Conservation (phyloP, 2,329 filamentous ascomycete species). For the Parasarocladium wereldwijsianum region DNA sequence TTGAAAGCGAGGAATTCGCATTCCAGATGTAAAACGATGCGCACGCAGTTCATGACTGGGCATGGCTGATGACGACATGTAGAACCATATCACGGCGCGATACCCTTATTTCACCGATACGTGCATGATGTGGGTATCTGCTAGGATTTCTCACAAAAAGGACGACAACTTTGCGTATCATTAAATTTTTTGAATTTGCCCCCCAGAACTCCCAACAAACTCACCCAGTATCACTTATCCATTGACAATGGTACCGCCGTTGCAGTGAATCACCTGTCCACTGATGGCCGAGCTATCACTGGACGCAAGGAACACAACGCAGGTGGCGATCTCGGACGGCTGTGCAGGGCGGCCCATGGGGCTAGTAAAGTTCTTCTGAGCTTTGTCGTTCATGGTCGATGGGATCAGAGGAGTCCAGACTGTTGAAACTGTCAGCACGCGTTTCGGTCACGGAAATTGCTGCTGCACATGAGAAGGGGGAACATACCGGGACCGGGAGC, state of each 20-base stretch:
- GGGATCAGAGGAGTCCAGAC: constrained; percentile 69
- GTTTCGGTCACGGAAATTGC: not conserved
- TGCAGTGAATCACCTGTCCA: constrained; percentile 50
- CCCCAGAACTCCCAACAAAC: too few relatives aligned
- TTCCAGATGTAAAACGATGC: too few relatives aligned
- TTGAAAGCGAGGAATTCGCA: too few relatives aligned
- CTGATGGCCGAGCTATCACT: constrained; percentile 59
- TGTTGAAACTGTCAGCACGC: not conserved
- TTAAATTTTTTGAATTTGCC: too few relatives aligned
- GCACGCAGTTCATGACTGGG: too few relatives aligned
- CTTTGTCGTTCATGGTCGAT: constrained; percentile 54
- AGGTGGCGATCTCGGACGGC: constrained; percentile 69
- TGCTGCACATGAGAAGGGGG: not conserved
- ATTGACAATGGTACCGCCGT: constrained; percentile 33
- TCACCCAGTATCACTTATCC: too few relatives aligned
- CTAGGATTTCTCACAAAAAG: too few relatives aligned
- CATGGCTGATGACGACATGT: too few relatives aligned
- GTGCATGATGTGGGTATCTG: too few relatives aligned
- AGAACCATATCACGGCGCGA: too few relatives aligned
- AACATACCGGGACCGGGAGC: constrained; percentile 49
- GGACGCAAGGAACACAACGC: constrained; percentile 67
- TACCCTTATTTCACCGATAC: too few relatives aligned
- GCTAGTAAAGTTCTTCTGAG: constrained; percentile 56
- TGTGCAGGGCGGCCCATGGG: constrained; percentile 69
- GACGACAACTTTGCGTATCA: too few relatives aligned